These are phyloP conservation scores for Brassica juncea DNA, from an alignment of 345 rosid genomes.

Conservation along the genomic window DNA sequence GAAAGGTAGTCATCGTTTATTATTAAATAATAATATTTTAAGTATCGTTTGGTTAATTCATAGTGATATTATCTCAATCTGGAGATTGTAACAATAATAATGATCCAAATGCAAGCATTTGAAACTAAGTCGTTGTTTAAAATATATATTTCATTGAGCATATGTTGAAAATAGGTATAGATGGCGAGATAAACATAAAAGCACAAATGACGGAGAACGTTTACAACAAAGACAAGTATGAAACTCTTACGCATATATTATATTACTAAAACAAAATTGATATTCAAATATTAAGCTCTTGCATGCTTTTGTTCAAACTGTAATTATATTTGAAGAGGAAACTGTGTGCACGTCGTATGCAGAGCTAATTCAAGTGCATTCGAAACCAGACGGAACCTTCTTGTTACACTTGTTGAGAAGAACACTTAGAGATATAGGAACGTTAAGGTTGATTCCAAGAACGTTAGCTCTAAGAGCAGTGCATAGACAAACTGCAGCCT, in stretches of 20 bases:
- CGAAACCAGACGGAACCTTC: slow-evolving; percentile 51
- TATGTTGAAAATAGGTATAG: background rate
- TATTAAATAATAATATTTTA: too few relatives aligned
- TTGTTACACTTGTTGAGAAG: slow-evolving; percentile 61
- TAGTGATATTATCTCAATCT: background rate
- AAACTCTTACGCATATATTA: background rate
- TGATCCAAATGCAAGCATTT: background rate
- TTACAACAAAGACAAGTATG: background rate
- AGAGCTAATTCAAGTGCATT: slow-evolving; percentile 42
- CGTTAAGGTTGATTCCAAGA: slow-evolving; percentile 54
- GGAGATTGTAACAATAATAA: background rate
- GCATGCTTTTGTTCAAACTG: slow-evolving; percentile 25
- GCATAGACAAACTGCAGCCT: slow-evolving; percentile 77
- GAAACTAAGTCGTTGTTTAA: background rate
- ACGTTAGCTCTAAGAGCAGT: slow-evolving; percentile 63
- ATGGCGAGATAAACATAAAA: background rate
- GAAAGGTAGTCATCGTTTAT: background rate
- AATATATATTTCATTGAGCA: too few relatives aligned
- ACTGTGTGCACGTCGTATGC: background rate
- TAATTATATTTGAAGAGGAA: slow-evolving; percentile 1
- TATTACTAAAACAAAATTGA: background rate
- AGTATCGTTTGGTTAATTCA: background rate
- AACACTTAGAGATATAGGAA: slow-evolving; percentile 60
- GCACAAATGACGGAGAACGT: background rate
- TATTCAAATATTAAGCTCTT: background rate